These are phyloP conservation scores for Ophiostoma ips DNA, from an alignment of 2,329 filamentous ascomycete genomes.

Conservation along the genomic window DNA sequence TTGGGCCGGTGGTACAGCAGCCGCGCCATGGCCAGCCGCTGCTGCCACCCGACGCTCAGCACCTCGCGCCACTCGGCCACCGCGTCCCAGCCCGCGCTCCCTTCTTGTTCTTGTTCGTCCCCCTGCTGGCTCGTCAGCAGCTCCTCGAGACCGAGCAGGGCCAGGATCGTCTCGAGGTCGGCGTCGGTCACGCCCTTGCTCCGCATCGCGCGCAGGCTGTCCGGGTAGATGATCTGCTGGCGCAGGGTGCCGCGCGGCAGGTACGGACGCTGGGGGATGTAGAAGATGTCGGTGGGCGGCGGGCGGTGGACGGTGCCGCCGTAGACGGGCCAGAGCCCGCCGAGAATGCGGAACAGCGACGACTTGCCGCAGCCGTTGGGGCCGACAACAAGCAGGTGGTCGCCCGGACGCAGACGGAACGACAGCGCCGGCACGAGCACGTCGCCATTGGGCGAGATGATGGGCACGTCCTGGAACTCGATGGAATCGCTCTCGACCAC, in stretches of 20 bases:
- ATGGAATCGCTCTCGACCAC: conserved; percentile 75
- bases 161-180: conserved; percentile 64
- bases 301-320: conserved; percentile 88
- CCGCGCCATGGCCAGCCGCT: conserved; percentile 91
- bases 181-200: conserved; percentile 69
- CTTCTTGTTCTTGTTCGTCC: no score
- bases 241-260: conserved; percentile 82
- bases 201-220: conserved; percentile 76
- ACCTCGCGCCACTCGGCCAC: conserved; percentile 96
- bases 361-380: conserved; percentile 97
- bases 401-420: conserved; percentile 73
- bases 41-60: conserved; percentile 81
- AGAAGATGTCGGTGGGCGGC: conserved; percentile 86
- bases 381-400: conserved; percentile 87
- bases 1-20: conserved; percentile 86
- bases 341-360: conserved; percentile 87
- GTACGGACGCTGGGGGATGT: conserved; percentile 93
- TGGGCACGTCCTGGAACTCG: conserved; percentile 72
- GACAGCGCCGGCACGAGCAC: conserved; percentile 75
- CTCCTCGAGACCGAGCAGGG: conserved; percentile 67
- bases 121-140: conserved; percentile 55
- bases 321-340: conserved; percentile 94
- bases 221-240: conserved; percentile 94
- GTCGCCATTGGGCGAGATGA: conserved; percentile 93
- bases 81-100: conserved; percentile 70